phyloP scores from a whole-genome alignment of 257 asterid genomes.

The Solanum pennellii region DNA sequence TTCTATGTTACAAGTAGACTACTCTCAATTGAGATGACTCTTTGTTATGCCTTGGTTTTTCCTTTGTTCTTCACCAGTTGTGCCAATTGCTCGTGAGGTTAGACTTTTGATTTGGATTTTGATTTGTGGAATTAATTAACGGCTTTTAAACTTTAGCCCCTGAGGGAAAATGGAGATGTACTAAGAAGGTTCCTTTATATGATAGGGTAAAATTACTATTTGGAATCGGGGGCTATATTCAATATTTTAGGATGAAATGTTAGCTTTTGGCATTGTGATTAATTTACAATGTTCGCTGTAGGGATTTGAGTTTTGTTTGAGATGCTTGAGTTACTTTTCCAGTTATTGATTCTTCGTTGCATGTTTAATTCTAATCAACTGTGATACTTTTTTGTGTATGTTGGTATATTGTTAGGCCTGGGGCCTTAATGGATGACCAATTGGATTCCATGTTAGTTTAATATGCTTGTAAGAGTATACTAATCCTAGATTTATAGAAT shows the following conservation, averaged over 20 bases:
- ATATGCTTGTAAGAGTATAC: too few relatives aligned
- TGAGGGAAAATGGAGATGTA: too few relatives aligned
- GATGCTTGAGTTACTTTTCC: too few relatives aligned
- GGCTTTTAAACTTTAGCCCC: not conserved
- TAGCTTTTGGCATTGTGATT: not conserved
- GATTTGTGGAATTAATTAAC: too few relatives aligned
- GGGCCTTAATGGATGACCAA: too few relatives aligned
- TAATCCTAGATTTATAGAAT: too few relatives aligned
- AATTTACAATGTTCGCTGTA: not conserved
- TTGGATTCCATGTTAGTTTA: too few relatives aligned
- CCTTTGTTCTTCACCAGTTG: not conserved
- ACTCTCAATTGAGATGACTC: not conserved
- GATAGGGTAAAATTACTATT: too few relatives aligned
- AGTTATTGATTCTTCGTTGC: too few relatives aligned
- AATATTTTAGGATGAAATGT: not conserved
- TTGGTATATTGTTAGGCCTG: too few relatives aligned
- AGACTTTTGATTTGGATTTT: not conserved
- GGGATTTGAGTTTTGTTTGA: not conserved
- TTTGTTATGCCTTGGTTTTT: not conserved
- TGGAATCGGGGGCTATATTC: not conserved
- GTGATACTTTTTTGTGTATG: too few relatives aligned
- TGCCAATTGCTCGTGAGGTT: not conserved
- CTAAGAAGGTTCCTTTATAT: not conserved
- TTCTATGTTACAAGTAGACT: not conserved
- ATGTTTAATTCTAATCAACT: too few relatives aligned